Evolutionary conservation across 2,329 filamentous ascomycete genomes (phyloP).

Genomic region (Diaporthe helianthi): DNA sequence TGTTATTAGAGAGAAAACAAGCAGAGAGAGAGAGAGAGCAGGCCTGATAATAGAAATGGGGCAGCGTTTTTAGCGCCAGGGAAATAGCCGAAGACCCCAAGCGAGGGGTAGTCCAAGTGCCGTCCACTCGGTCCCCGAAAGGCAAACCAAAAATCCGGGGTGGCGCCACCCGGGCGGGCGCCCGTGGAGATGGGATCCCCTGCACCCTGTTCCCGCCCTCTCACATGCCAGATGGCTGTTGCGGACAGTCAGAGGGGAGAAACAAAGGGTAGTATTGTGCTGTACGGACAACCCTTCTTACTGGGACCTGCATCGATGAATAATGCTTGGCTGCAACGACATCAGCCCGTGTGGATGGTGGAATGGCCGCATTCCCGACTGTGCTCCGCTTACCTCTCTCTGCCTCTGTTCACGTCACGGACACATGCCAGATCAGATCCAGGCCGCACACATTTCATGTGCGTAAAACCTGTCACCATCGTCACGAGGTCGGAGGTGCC

Average conservation of each 20-base stretch:
- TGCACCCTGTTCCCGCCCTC: conserved; percentile 5
- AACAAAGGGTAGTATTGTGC: neutral
- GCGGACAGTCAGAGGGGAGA: neutral
- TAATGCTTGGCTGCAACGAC: conserved; percentile 22
- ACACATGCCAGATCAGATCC: neutral
- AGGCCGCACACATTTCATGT: neutral
- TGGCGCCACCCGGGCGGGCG: neutral
- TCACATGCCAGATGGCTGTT: neutral
- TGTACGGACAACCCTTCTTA: conserved; percentile 19
- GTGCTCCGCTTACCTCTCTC: too few relatives aligned
- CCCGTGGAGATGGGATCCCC: neutral
- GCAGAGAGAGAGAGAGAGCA: neutral
- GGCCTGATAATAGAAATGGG: neutral
- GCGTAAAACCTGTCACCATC: conserved; percentile 8
- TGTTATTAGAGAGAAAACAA: neutral
- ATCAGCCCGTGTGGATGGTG: neutral
- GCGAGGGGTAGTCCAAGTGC: conserved; percentile 1
- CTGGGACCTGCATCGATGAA: neutral
- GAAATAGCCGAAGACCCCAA: conserved; percentile 14
- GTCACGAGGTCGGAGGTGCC: neutral
- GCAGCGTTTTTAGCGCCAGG: conserved; percentile 3
- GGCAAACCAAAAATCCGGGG: neutral
- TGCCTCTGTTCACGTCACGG: neutral
- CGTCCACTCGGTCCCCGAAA: conserved; percentile 17
- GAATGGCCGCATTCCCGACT: neutral